phyloP scores from a whole-genome alignment of 2,329 filamentous ascomycete species.

The Emmonsiellopsis sp. region DNA sequence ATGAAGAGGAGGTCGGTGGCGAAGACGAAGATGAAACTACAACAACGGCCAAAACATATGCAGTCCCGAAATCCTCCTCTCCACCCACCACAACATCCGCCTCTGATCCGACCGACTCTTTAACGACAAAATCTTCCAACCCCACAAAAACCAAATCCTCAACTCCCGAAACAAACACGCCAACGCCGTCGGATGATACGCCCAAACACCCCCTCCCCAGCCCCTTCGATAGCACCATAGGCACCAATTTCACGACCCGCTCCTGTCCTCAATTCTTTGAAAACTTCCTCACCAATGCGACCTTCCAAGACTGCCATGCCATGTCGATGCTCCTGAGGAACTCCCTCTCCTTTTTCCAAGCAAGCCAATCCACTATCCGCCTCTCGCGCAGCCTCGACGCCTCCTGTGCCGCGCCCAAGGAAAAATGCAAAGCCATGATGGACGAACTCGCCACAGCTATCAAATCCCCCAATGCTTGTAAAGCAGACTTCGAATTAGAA shows the following conservation, averaged over 20 bases:
- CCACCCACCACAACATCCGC: not conserved
- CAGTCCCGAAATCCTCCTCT: not conserved
- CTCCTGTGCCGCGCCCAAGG: slow-evolving; percentile 61
- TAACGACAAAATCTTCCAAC: slow-evolving; percentile 11
- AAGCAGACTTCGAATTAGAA: slow-evolving; percentile 55
- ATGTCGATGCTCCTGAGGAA: slow-evolving; percentile 79
- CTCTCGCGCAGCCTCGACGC: slow-evolving; percentile 72
- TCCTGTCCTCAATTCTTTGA: slow-evolving; percentile 52
- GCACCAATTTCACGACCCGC: slow-evolving; percentile 51
- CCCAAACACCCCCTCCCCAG: slow-evolving; percentile 41
- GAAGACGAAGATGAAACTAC: not conserved
- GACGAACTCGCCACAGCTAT: slow-evolving; percentile 56
- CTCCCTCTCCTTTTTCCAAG: slow-evolving; percentile 75
- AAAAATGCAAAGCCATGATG: slow-evolving; percentile 59
- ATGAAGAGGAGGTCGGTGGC: not conserved
- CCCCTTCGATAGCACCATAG: slow-evolving; percentile 58
- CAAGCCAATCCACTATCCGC: slow-evolving; percentile 58
- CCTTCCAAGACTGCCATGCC: slow-evolving; percentile 68
- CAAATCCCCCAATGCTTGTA: slow-evolving; percentile 56
- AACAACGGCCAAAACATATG: not conserved
- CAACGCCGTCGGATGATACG: slow-evolving; percentile 11
- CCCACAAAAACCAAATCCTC: slow-evolving; percentile 3
- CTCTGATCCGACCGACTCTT: slow-evolving; percentile 1
- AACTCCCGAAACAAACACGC: slow-evolving; percentile 1
- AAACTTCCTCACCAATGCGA: slow-evolving; percentile 54